These are phyloP conservation scores for Daldinia childiae DNA, from an alignment of 495 filamentous ascomycete genomes.

Conservation along the genomic window DNA sequence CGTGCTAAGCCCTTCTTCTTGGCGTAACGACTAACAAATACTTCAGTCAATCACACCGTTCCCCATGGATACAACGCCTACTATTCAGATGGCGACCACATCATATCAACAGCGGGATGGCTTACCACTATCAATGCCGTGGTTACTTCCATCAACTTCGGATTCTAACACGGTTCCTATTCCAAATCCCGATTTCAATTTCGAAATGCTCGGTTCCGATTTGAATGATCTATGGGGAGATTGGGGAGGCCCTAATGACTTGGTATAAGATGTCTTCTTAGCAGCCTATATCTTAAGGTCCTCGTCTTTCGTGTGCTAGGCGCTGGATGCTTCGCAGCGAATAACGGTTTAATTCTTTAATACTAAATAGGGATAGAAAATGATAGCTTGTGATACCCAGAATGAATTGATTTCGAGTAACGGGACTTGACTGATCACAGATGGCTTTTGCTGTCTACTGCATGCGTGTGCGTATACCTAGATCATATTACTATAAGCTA, in stretches of 20 bases:
- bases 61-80: conserved; percentile 27
- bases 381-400: conserved; percentile 30
- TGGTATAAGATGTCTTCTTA: conserved; percentile 19
- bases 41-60: conserved; percentile 41
- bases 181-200: conserved; percentile 46
- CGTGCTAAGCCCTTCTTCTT: background rate
- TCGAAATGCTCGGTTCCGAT: conserved; percentile 46
- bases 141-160: conserved; percentile 37
- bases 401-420: conserved; percentile 2
- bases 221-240: conserved; percentile 48
- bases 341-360: background rate
- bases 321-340: background rate
- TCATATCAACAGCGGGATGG: conserved; percentile 37
- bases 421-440: background rate
- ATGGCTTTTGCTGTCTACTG: background rate
- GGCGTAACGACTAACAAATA: conserved; percentile 1
- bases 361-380: conserved; percentile 3
- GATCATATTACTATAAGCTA: background rate
- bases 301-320: background rate
- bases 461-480: background rate
- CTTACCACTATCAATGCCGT: conserved; percentile 41
- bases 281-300: background rate
- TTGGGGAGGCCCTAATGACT: conserved; percentile 34
- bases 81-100: conserved; percentile 24
- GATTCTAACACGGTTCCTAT: conserved; percentile 31